phyloP scores from a whole-genome alignment of 305 asterid genomes.

The Plantago coronopus region DNA sequence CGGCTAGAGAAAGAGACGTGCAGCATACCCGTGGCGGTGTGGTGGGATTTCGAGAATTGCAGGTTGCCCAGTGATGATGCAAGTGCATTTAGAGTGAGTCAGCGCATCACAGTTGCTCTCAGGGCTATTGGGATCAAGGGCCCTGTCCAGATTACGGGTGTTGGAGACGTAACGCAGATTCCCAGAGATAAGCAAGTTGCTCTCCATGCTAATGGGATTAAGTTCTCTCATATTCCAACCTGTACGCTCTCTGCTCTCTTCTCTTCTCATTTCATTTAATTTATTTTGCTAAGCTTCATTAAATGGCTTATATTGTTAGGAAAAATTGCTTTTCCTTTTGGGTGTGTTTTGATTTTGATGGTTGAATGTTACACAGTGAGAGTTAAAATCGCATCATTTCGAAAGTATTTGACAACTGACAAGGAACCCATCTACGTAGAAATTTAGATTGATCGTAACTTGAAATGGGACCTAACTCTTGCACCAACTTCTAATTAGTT shows the following conservation, averaged over 20 bases:
- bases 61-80: conserved; percentile 44
- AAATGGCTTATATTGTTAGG: neutral
- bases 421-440: no score
- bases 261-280: no score
- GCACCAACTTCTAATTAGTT: no score
- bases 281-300: neutral
- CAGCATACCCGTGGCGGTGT: conserved; percentile 74
- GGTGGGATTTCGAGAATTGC: conserved; percentile 99
- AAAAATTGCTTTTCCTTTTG: neutral
- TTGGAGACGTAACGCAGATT: conserved; percentile 79
- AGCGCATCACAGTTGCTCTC: conserved; percentile 58
- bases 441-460: no score
- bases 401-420: no score
- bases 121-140: conserved; percentile 85
- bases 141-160: conserved; percentile 82
- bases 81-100: conserved; percentile 62
- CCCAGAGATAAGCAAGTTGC: conserved; percentile 80
- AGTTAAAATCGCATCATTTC: no score
- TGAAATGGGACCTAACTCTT: no score
- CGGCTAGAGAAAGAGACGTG: conserved; percentile 70
- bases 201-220: conserved; percentile 81
- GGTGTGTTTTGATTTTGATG: neutral
- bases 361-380: no score
- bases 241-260: conserved; percentile 29
- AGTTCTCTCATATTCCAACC: conserved; percentile 71